phyloP scores from a whole-genome alignment of 495 filamentous ascomycete species.

The Penicillium nucicola region DNA sequence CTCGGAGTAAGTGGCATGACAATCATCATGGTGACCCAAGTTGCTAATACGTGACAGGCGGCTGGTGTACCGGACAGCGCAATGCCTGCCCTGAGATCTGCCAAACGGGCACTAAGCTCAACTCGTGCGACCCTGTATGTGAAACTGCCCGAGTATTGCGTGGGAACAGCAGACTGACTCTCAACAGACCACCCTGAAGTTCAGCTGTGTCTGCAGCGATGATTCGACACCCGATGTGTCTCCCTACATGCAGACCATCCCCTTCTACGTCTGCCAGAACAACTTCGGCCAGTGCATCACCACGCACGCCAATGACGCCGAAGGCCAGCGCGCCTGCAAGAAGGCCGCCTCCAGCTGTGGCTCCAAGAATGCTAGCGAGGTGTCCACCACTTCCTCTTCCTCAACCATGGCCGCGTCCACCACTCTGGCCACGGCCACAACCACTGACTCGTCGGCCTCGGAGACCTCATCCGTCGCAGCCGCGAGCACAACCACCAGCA shows the following conservation, averaged over 20 bases:
- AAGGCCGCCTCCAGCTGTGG: conserved; percentile 38
- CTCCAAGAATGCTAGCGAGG: conserved; percentile 41
- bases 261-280: conserved; percentile 53
- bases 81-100: conserved; percentile 48
- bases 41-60: conserved; percentile 24
- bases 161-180: neutral
- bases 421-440: conserved; percentile 26
- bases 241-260: conserved; percentile 52
- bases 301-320: conserved; percentile 40
- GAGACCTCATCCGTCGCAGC: conserved; percentile 29
- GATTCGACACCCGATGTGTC: conserved; percentile 49
- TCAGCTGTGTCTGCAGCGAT: conserved; percentile 53
- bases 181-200: conserved; percentile 46
- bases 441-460: conserved; percentile 23
- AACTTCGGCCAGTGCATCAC: conserved; percentile 50
- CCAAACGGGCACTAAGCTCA: conserved; percentile 35
- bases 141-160: neutral
- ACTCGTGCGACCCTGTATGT: conserved; percentile 45
- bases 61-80: conserved; percentile 45
- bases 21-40: too few relatives aligned
- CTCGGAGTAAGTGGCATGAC: conserved; percentile 24
- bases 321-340: conserved; percentile 45
- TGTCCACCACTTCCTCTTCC: conserved; percentile 24
- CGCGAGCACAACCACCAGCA: conserved; percentile 26
- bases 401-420: conserved; percentile 17